A percentile compares a stretch with the other conserved stretches of the same genome.
These are phyloP conservation scores for Lactarius sp. DNA, from an alignment of 768 basidiomycete species.

Conservation along the genomic window DNA sequence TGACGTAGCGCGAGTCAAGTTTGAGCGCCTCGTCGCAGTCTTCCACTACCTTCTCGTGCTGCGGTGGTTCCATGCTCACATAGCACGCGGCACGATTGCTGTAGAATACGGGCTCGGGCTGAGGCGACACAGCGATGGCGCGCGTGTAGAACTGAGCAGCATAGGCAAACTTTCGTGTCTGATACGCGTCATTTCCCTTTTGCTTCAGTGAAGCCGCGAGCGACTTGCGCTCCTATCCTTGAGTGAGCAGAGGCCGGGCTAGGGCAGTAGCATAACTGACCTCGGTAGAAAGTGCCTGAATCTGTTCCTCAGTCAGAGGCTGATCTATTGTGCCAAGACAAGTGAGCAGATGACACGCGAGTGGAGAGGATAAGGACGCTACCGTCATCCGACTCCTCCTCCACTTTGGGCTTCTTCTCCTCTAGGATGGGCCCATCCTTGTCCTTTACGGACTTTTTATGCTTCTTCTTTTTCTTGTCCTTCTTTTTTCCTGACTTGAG, in stretches of 20 bases:
- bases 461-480: conserved; percentile 49
- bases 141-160: conserved; percentile 67
- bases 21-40: conserved; percentile 89
- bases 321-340: conserved; percentile 35
- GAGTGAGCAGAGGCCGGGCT: not conserved
- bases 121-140: conserved; percentile 69
- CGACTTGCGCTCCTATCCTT: conserved; percentile 56
- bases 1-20: conserved; percentile 71
- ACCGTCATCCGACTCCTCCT: conserved; percentile 32
- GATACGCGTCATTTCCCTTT: conserved; percentile 68
- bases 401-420: conserved; percentile 50
- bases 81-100: conserved; percentile 98
- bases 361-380: not conserved
- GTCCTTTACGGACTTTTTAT: conserved; percentile 47
- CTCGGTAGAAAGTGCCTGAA: conserved; percentile 54
- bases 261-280: conserved; percentile 32
- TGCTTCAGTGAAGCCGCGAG: conserved; percentile 62
- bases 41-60: conserved; percentile 72
- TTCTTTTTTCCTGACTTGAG: conserved; percentile 39
- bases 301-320: conserved; percentile 48
- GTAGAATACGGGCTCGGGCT: conserved; percentile 88
- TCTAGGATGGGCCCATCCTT: conserved; percentile 75
- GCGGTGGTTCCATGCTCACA: conserved; percentile 83
- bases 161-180: conserved; percentile 50
- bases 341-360: conserved; percentile 20